These are phyloP conservation scores for Trichoderma gamsii DNA, from an alignment of 495 filamentous ascomycete genomes.

Conservation along the genomic window DNA sequence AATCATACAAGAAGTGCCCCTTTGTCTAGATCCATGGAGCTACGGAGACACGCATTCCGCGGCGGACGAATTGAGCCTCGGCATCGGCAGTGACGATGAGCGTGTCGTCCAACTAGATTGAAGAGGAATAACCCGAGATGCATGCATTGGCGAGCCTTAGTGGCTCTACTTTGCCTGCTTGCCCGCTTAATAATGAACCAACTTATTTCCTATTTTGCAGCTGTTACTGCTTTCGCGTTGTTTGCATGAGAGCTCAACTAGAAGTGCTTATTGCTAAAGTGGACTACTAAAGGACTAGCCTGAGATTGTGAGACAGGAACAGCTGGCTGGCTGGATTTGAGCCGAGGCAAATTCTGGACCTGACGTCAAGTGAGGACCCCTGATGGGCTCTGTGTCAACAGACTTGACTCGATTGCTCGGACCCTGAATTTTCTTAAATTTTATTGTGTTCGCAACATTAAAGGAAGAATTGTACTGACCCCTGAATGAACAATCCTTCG, in stretches of 20 bases:
- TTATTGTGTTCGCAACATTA: background rate
- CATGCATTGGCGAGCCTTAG: background rate
- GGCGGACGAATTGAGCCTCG: background rate
- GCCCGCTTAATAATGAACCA: background rate
- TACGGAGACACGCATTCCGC: background rate
- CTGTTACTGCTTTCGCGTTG: background rate
- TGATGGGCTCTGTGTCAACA: background rate
- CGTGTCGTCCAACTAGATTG: no score
- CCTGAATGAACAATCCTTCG: background rate
- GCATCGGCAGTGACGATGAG: background rate
- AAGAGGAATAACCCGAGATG: background rate
- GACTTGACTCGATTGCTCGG: background rate
- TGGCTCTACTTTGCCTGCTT: background rate
- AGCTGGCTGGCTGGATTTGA: background rate
- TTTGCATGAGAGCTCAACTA: background rate
- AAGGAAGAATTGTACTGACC: background rate
- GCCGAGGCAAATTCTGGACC: background rate
- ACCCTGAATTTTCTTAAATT: background rate
- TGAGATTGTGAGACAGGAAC: background rate
- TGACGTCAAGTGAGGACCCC: constrained; percentile 10
- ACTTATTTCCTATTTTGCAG: background rate
- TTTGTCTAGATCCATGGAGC: background rate
- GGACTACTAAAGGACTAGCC: background rate
- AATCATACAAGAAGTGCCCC: background rate
- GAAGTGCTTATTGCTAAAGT: background rate